phyloP scores from a whole-genome alignment of 352 stramenopile species.

The Phytophthora cactorum region DNA sequence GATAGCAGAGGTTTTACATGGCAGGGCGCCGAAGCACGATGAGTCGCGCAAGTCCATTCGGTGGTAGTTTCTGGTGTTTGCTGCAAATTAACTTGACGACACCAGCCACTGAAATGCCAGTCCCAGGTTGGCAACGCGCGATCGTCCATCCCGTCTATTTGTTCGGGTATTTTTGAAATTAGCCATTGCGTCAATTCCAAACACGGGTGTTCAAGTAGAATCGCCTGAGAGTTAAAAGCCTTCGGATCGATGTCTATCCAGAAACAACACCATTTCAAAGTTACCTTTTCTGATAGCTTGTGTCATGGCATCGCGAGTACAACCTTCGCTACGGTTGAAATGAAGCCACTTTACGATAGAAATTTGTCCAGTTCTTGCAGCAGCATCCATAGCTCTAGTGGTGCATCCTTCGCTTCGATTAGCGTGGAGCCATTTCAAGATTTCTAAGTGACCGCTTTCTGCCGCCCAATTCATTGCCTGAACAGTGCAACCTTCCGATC shows the following conservation, averaged over 20 bases:
- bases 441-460: constrained; percentile 8
- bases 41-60: constrained; percentile 9
- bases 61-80: neutral
- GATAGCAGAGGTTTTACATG: neutral
- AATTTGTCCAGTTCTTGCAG: constrained; percentile 13
- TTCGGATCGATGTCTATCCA: constrained; percentile 7
- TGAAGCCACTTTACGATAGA: constrained; percentile 31
- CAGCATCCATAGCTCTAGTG: constrained; percentile 14
- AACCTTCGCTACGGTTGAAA: constrained; percentile 22
- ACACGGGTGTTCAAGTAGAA: neutral
- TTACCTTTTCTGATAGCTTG: constrained; percentile 9
- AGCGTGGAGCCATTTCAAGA: constrained; percentile 20
- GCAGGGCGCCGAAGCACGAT: neutral
- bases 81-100: constrained; percentile 8
- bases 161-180: constrained; percentile 4
- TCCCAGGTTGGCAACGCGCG: constrained; percentile 12
- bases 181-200: constrained; percentile 23
- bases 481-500: constrained; percentile 7
- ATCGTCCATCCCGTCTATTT: constrained; percentile 12
- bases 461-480: constrained; percentile 17
- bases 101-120: constrained; percentile 19
- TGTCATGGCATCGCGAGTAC: constrained; percentile 10
- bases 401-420: constrained; percentile 22
- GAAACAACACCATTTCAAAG: constrained; percentile 15
- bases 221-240: constrained; percentile 1